Evolutionary conservation across 169 alveolate genomes (phyloP).

Genomic region (Eimeria maxima): DNA sequence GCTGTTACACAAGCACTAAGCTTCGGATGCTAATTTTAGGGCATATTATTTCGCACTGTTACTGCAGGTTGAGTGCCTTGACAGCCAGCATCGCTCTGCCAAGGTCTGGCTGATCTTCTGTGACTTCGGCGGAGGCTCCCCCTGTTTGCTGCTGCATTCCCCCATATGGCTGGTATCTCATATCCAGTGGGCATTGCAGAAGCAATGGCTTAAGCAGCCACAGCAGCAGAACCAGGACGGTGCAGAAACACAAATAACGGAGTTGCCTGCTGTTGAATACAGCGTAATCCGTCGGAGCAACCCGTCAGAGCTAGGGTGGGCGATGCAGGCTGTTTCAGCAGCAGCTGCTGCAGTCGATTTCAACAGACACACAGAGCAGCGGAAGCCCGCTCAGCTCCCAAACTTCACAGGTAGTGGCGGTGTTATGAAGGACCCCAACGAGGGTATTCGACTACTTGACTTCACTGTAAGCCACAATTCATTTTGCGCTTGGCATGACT

Average conservation of each 20-base stretch:
- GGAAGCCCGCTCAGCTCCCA: conserved; percentile 8
- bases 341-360: conserved; percentile 76
- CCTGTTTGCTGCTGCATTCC: conserved; percentile 77
- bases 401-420: background rate
- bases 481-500: background rate
- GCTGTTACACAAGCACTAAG: background rate
- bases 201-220: conserved; percentile 50
- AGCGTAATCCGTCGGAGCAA: conserved; percentile 40
- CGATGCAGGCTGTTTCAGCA: conserved; percentile 75
- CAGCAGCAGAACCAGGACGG: background rate
- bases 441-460: conserved; percentile 61
- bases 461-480: background rate
- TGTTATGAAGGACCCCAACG: background rate
- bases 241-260: background rate
- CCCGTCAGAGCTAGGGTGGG: conserved; percentile 62
- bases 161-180: conserved; percentile 79
- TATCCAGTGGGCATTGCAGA: conserved; percentile 31
- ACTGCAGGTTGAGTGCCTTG: conserved; percentile 56
- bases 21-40: background rate
- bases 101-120: conserved; percentile 68
- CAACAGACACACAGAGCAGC: background rate
- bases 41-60: background rate
- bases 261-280: conserved; percentile 30
- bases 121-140: conserved; percentile 56
- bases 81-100: conserved; percentile 15